Evolutionary conservation across 768 basidiomycete species (phyloP).

Genomic region (Hericium rajendrae): DNA sequence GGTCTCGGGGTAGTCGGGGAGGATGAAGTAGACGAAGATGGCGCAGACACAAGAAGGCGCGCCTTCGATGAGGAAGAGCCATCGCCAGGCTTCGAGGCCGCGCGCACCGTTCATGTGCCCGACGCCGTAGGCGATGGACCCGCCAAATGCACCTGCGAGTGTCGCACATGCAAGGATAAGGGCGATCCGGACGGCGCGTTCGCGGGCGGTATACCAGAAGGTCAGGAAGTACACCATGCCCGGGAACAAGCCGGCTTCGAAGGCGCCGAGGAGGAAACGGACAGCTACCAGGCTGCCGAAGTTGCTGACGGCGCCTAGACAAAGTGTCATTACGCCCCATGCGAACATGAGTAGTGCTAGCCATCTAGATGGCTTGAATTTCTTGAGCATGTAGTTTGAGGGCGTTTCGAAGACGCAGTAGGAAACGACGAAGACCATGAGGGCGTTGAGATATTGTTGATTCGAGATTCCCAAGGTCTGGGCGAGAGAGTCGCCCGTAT

Average conservation of each 20-base stretch:
- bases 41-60: constrained; percentile 27
- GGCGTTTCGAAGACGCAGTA: constrained; percentile 1
- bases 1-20: constrained; percentile 39
- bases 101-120: constrained; percentile 19
- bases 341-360: constrained; percentile 23
- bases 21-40: constrained; percentile 18
- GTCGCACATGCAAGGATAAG: constrained; percentile 27
- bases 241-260: constrained; percentile 27
- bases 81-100: constrained; percentile 20
- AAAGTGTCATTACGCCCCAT: constrained; percentile 22
- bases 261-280: constrained; percentile 27
- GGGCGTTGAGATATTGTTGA: constrained; percentile 13
- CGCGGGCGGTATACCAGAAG: constrained; percentile 18
- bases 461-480: constrained; percentile 8
- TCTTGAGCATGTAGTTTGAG: neutral
- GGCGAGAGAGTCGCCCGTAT: constrained; percentile 12
- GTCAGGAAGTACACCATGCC: constrained; percentile 25
- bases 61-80: constrained; percentile 16
- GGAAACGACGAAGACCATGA: constrained; percentile 14
- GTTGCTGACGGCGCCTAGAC: constrained; percentile 21
- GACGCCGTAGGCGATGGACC: constrained; percentile 26
- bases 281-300: constrained; percentile 25
- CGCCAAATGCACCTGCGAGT: constrained; percentile 26
- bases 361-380: constrained; percentile 15
- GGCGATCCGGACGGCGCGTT: constrained; percentile 16